Evolutionary conservation across 805 yeast species (phyloP), one percentile per base, ranked within the genome.

Genomic region (Teunomyces panamensis): DNA sequence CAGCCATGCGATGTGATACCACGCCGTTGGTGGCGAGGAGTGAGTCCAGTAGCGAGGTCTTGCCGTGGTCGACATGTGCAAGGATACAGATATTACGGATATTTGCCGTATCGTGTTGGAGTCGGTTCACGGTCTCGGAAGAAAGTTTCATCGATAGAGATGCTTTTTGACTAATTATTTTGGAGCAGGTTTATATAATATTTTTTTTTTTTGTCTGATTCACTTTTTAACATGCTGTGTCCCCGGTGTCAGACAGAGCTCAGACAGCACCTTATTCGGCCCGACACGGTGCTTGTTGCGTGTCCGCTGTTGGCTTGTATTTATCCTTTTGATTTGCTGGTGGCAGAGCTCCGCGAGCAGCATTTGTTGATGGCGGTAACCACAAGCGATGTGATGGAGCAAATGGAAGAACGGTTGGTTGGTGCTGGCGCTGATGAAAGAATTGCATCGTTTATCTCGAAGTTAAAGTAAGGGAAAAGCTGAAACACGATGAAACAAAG

Each of bases 1-100:
- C 99, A 1, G 97, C 99, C 80, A 91, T 77, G 60, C 92, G 77
- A 56, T 87, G 96, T 0, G 99, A 92, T 39, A 94, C 90, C 63
- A 94, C 90, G 44, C 99, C 99, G 67, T 95, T 94, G 32, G 96
- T 86, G 24, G 99, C 98, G 34, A 94, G 70, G 42, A 94, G 71
- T 8, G 96, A 87, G 65, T 94, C 99, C 39, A 96, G 87, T 29
- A 94, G 73, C 1, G 98, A 89, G 0, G 99, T 94, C 69, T 94
- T 94, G 26, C 99, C 99, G 63, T 94, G 99, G 65, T 94, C 99
- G 20, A 94, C 99, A 67, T 94, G 99, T 0, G 99, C 99, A 43
- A 94, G 75, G 51, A 94, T 89, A 68, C 99, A 94, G 39, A 94
- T 89, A 66, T 94, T 94, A 51, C 99, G 77, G 28, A 92, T 83